Evolutionary conservation across 2,329 filamentous ascomycete genomes (phyloP).

Genomic region (Fusarium dimerum): DNA sequence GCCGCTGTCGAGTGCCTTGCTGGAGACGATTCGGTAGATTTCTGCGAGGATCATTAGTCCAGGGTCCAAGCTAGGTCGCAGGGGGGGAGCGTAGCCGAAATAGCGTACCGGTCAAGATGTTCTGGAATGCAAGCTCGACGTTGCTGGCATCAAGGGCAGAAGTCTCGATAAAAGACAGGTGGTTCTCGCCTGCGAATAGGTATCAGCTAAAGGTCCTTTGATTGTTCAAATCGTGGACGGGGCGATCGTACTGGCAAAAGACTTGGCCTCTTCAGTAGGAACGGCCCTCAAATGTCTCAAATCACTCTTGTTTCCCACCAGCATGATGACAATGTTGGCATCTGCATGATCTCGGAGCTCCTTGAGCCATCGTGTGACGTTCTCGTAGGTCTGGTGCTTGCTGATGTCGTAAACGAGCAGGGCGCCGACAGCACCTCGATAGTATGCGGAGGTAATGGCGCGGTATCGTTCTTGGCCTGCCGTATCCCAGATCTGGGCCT

Average conservation of each 20-base stretch:
- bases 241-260: slow-evolving; percentile 79
- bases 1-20: slow-evolving; percentile 91
- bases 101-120: slow-evolving; percentile 89
- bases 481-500: slow-evolving; percentile 99
- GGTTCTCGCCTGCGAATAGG: slow-evolving; percentile 76
- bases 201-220: slow-evolving; percentile 16
- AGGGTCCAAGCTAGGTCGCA: slow-evolving; percentile 1
- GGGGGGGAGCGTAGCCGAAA: background rate
- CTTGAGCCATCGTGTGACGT: slow-evolving; percentile 98
- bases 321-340: slow-evolving; percentile 99
- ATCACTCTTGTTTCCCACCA: slow-evolving; percentile 99
- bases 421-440: slow-evolving; percentile 94
- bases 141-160: slow-evolving; percentile 98
- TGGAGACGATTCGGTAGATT: slow-evolving; percentile 99
- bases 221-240: slow-evolving; percentile 12
- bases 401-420: slow-evolving; percentile 99
- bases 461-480: slow-evolving; percentile 98
- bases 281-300: slow-evolving; percentile 96
- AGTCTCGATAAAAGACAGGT: slow-evolving; percentile 98
- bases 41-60: slow-evolving; percentile 54
- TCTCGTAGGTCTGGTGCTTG: slow-evolving; percentile 99
- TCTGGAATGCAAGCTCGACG: slow-evolving; percentile 98
- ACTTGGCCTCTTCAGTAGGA: slow-evolving; percentile 95
- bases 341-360: slow-evolving; percentile 97
- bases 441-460: slow-evolving; percentile 98